Conservation (phyloP, 345 rosid species). For the Camelina laxa region DNA sequence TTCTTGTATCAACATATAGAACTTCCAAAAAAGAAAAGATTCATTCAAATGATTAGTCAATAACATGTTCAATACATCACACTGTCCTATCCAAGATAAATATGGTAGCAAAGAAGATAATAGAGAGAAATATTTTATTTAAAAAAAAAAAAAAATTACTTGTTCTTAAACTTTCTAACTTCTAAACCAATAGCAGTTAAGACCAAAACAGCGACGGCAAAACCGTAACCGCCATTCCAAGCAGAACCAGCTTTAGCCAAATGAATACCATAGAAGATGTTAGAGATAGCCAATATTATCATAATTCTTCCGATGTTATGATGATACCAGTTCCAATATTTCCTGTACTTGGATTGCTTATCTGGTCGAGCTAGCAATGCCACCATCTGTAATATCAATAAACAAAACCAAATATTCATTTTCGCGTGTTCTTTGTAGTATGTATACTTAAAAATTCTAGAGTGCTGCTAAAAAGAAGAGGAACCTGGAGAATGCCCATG, state of each 20-base stretch:
- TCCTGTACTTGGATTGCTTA: conserved; percentile 59
- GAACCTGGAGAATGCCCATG: conserved; percentile 82
- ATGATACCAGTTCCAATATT: conserved; percentile 89
- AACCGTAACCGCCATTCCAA: conserved; percentile 76
- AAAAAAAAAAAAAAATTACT: conserved; percentile 30
- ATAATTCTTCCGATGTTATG: conserved; percentile 61
- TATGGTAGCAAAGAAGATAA: neutral
- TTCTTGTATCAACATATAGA: neutral
- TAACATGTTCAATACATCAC: conserved; percentile 34
- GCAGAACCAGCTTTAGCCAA: conserved; percentile 54
- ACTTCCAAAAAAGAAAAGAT: no score
- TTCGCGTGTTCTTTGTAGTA: neutral
- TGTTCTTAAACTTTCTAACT: conserved; percentile 49
- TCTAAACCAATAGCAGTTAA: conserved; percentile 52
- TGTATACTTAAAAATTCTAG: neutral
- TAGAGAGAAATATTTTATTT: neutral
- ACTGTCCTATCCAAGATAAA: conserved; percentile 26
- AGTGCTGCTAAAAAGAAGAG: neutral
- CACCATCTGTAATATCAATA: conserved; percentile 48
- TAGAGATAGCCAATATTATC: conserved; percentile 60
- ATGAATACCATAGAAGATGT: conserved; percentile 87
- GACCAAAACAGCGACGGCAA: conserved; percentile 51
- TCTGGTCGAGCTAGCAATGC: conserved; percentile 72
- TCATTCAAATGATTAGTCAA: neutral
- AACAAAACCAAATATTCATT: conserved; percentile 8